phyloP scores from a whole-genome alignment of 352 stramenopile species.

The Aphanomyces invadans region DNA sequence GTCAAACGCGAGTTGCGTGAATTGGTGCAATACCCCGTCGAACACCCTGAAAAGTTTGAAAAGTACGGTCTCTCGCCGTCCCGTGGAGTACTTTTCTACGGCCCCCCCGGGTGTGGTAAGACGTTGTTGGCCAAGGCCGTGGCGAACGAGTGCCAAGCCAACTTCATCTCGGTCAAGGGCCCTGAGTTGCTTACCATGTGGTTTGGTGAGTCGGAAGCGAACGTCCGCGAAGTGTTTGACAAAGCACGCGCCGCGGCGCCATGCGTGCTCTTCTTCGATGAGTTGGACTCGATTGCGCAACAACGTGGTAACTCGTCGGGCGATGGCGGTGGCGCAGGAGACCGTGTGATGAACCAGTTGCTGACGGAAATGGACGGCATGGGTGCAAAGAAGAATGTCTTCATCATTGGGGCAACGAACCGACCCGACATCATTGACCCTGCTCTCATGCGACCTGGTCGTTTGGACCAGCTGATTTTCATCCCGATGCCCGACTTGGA shows the following conservation, averaged over 20 bases:
- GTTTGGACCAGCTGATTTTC: constrained; percentile 93
- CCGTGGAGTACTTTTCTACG: constrained; percentile 99
- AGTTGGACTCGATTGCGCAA: constrained; percentile 99
- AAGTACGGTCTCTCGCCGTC: constrained; percentile 93
- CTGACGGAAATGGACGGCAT: constrained; percentile 99
- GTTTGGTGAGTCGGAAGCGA: constrained; percentile 98
- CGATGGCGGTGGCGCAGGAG: constrained; percentile 94
- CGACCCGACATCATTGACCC: constrained; percentile 97
- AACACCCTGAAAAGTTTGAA: constrained; percentile 99
- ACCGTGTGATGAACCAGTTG: constrained; percentile 99
- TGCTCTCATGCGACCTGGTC: constrained; percentile 93
- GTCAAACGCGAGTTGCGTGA: constrained; percentile 99
- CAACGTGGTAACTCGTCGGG: constrained; percentile 91
- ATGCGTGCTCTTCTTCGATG: constrained; percentile 99
- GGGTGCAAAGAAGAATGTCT: constrained; percentile 98
- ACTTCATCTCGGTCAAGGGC: constrained; percentile 99
- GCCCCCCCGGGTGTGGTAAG: constrained; percentile 98
- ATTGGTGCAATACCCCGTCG: constrained; percentile 99
- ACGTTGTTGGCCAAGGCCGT: constrained; percentile 99
- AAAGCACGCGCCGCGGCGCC: constrained; percentile 96
- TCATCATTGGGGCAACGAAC: constrained; percentile 96
- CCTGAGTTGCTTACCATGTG: constrained; percentile 99
- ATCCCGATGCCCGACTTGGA: constrained; percentile 98
- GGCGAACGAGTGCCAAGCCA: constrained; percentile 99
- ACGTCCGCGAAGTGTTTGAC: constrained; percentile 99